Evolutionary conservation across 148 eudicot species (phyloP).

Genomic region (Vaccinium myrtillus): DNA sequence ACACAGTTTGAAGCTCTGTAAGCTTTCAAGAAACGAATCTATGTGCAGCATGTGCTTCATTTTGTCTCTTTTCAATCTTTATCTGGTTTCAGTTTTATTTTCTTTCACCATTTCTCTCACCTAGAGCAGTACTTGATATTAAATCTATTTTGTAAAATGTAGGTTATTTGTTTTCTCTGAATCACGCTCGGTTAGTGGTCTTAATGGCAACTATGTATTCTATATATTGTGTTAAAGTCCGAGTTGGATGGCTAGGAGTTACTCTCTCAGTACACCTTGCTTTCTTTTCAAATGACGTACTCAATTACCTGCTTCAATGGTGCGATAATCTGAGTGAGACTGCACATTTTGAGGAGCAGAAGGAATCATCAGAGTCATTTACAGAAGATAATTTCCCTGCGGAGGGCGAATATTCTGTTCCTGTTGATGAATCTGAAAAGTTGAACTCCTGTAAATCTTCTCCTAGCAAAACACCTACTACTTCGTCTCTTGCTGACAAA

Average conservation of each 20-base stretch:
- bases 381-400: conserved; percentile 64
- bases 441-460: conserved; percentile 47
- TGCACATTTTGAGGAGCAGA: conserved; percentile 72
- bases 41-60: background rate
- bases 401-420: conserved; percentile 58
- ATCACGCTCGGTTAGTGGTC: conserved; percentile 91
- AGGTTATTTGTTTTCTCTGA: conserved; percentile 94
- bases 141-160: conserved; percentile 24
- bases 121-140: background rate
- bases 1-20: background rate
- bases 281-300: conserved; percentile 75
- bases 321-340: conserved; percentile 84
- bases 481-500: conserved; percentile 38
- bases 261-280: conserved; percentile 81
- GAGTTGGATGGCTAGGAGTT: conserved; percentile 86
- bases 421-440: conserved; percentile 68
- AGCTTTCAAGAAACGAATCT: conserved; percentile 7
- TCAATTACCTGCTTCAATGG: conserved; percentile 73
- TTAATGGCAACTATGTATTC: conserved; percentile 77
- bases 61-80: background rate
- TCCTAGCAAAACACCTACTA: conserved; percentile 37
- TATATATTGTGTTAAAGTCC: conserved; percentile 74
- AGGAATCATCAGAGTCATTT: conserved; percentile 59
- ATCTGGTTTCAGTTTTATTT: background rate
- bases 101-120: conserved; percentile 8